phyloP scores from a whole-genome alignment of 2,329 filamentous ascomycete species.

The Teratosphaeria destructans region DNA sequence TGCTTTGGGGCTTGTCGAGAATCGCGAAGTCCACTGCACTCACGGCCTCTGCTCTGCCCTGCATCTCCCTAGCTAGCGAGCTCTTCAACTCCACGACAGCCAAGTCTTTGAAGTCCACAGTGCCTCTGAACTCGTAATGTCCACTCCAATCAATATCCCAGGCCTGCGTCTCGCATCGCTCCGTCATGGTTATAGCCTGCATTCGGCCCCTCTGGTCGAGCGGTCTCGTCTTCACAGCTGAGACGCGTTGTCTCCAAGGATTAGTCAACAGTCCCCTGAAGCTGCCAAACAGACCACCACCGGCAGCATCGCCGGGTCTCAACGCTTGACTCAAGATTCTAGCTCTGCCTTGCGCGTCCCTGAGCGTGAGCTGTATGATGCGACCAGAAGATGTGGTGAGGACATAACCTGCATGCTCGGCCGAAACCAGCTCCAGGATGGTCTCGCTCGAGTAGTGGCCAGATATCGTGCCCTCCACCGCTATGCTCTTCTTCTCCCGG shows the following conservation, averaged over 20 bases:
- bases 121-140: constrained; percentile 62
- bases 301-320: constrained; percentile 46
- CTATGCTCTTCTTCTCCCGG: constrained; percentile 62
- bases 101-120: constrained; percentile 57
- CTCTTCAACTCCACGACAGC: constrained; percentile 54
- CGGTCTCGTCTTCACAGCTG: constrained; percentile 65
- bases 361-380: constrained; percentile 73
- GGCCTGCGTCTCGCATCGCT: constrained; percentile 65
- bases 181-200: constrained; percentile 69
- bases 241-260: constrained; percentile 64
- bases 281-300: constrained; percentile 66
- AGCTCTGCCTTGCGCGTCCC: constrained; percentile 79
- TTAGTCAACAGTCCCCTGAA: constrained; percentile 56
- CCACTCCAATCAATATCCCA: constrained; percentile 89
- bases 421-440: constrained; percentile 66
- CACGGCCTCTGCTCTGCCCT: constrained; percentile 18
- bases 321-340: constrained; percentile 70
- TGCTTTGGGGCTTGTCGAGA: constrained; percentile 29
- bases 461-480: constrained; percentile 63
- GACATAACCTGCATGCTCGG: constrained; percentile 79
- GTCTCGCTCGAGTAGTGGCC: constrained; percentile 69
- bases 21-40: constrained; percentile 68
- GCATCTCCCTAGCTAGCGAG: constrained; percentile 37
- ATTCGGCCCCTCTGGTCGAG: constrained; percentile 69
- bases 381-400: constrained; percentile 77